These are phyloP conservation scores for Schizophyllum amplum DNA, from an alignment of 1,284 basidiomycete genomes.

Conservation along the genomic window DNA sequence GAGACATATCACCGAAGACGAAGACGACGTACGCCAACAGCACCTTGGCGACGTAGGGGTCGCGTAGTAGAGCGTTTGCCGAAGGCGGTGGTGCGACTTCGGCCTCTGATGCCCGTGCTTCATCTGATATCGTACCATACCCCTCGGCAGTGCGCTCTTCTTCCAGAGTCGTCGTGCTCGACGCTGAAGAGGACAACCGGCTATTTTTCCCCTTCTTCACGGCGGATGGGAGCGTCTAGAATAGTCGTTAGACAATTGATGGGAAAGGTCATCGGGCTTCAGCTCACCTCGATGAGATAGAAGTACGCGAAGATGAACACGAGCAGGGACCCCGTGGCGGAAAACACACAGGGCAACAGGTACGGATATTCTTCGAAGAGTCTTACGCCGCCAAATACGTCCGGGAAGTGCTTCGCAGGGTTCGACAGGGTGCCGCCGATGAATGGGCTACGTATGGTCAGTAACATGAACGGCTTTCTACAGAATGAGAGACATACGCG, in stretches of 20 bases:
- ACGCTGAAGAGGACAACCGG: no score
- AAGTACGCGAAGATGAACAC: conserved; percentile 22
- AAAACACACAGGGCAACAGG: conserved; percentile 31
- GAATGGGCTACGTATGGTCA: conserved; percentile 23
- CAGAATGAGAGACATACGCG: conserved; percentile 1
- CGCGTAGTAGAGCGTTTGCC: not conserved
- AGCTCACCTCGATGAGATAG: conserved; percentile 27
- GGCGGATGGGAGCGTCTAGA: conserved; percentile 9
- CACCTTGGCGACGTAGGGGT: not conserved
- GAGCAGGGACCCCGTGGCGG: conserved; percentile 20
- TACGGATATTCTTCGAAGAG: conserved; percentile 31
- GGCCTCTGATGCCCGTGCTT: not conserved
- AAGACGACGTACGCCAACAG: not conserved
- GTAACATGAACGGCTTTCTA: not conserved
- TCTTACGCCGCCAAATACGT: conserved; percentile 20
- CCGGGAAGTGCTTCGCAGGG: conserved; percentile 32
- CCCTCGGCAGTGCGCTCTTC: no score
- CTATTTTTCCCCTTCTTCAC: conserved; percentile 6
- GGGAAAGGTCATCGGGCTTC: not conserved
- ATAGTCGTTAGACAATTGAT: not conserved
- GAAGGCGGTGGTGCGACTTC: not conserved
- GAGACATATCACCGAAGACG: conserved; percentile 18
- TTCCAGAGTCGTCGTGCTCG: no score
- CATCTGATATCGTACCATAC: not conserved
- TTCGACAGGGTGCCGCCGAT: conserved; percentile 33